These are phyloP conservation scores for Furcasterigmium furcatum DNA, from an alignment of 2,329 filamentous ascomycete species.

Conservation along the genomic window DNA sequence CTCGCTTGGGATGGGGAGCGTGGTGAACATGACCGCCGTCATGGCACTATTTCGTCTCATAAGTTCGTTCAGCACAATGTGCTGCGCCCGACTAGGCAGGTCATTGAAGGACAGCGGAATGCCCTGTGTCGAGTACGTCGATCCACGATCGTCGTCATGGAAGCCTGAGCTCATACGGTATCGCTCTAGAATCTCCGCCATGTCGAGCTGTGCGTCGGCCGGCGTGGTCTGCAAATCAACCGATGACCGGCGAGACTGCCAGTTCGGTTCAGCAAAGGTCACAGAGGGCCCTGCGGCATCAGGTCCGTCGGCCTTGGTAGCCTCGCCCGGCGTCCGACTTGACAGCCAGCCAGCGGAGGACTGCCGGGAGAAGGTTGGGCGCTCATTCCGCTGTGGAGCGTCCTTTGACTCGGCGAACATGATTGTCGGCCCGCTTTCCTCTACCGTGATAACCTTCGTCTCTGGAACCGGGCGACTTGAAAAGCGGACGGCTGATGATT, in stretches of 20 bases:
- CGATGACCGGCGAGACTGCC: conserved; percentile 34
- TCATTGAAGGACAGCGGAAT: conserved; percentile 82
- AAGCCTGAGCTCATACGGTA: conserved; percentile 23
- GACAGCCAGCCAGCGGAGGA: conserved; percentile 57
- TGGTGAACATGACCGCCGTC: conserved; percentile 79
- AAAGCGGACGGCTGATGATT: conserved; percentile 58
- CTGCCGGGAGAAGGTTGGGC: conserved; percentile 34
- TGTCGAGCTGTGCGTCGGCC: conserved; percentile 35
- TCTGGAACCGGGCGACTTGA: conserved; percentile 71
- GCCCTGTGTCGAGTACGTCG: conserved; percentile 54
- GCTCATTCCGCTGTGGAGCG: conserved; percentile 24
- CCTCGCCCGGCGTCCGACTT: conserved; percentile 58
- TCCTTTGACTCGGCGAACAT: conserved; percentile 58
- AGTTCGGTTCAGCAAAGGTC: conserved; percentile 53
- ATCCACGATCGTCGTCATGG: conserved; percentile 26
- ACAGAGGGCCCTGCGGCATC: conserved; percentile 55
- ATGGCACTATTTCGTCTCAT: conserved; percentile 66
- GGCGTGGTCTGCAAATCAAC: conserved; percentile 22
- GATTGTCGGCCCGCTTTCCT: conserved; percentile 68
- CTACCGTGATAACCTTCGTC: conserved; percentile 60
- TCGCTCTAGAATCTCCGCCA: conserved; percentile 40
- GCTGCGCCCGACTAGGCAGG: conserved; percentile 77
- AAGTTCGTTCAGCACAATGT: conserved; percentile 82
- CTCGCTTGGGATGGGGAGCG: conserved; percentile 75
- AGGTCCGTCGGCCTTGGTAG: conserved; percentile 51